Conservation (phyloP, 371 early-diverging fungal species). For the Saksenaea oblongispora region DNA sequence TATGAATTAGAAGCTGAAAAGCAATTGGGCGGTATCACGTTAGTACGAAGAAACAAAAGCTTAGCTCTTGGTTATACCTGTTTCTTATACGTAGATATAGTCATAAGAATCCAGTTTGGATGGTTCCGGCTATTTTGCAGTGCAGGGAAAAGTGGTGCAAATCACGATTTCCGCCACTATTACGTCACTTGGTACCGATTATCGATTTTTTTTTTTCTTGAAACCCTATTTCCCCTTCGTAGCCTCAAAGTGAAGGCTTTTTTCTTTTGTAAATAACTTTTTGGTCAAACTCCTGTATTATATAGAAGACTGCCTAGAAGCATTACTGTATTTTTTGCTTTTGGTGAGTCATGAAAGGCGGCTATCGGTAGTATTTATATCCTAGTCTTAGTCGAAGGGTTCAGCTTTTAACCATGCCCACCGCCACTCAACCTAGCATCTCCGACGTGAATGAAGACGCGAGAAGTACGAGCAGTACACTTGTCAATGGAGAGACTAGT, state of each 20-base stretch:
- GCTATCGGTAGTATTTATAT: not conserved
- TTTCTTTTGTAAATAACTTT: not conserved
- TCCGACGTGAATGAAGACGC: constrained; percentile 50
- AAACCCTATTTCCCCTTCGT: too few species aligned
- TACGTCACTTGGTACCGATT: too few species aligned
- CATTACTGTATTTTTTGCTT: not conserved
- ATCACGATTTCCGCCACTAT: too few species aligned
- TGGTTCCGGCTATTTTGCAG: too few species aligned
- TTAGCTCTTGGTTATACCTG: too few species aligned
- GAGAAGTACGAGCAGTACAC: constrained; percentile 61
- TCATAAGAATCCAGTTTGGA: too few species aligned
- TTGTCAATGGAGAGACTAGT: constrained; percentile 56
- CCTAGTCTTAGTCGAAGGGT: not conserved
- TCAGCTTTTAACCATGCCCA: constrained; percentile 21
- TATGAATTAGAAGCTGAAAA: too few species aligned
- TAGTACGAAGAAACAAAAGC: too few species aligned
- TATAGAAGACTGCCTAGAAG: not conserved
- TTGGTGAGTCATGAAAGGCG: not conserved
- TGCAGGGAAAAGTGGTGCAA: too few species aligned
- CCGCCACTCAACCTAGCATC: constrained; percentile 22
- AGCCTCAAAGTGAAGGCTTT: not conserved
- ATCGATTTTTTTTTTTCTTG: too few species aligned
- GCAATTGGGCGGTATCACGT: too few species aligned
- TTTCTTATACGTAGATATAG: too few species aligned
- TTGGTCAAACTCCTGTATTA: not conserved